Evolutionary conservation across 257 asterid genomes (phyloP).

Genomic region (Ehretia macrophylla): DNA sequence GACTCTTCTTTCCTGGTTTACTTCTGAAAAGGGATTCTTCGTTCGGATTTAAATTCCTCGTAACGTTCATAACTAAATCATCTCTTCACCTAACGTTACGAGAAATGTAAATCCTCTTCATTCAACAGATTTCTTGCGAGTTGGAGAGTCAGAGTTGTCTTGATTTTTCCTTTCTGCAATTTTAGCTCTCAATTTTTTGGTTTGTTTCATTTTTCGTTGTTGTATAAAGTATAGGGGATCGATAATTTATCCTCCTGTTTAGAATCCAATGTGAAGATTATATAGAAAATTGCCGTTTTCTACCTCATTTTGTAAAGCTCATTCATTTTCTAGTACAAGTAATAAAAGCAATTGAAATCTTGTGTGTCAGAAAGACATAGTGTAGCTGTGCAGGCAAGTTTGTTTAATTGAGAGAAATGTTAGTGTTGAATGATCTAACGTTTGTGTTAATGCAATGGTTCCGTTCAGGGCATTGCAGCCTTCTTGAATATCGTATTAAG

Average conservation of each 20-base stretch:
- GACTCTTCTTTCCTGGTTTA: constrained; percentile 56
- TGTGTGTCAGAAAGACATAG: neutral
- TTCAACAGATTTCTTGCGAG: neutral
- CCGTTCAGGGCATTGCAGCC: too few relatives aligned
- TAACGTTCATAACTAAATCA: too few relatives aligned
- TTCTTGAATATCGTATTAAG: too few relatives aligned
- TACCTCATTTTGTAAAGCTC: neutral
- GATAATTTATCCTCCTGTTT: neutral
- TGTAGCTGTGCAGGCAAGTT: neutral
- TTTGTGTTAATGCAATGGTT: constrained; percentile 17
- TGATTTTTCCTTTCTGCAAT: neutral
- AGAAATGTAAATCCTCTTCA: neutral
- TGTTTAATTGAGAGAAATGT: neutral
- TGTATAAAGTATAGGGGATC: neutral
- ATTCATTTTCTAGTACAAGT: neutral
- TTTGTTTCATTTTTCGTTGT: too few relatives aligned
- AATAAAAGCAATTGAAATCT: neutral
- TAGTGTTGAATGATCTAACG: neutral
- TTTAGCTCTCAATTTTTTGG: neutral
- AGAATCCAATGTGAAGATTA: neutral
- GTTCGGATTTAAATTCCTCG: too few relatives aligned
- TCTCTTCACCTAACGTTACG: too few relatives aligned
- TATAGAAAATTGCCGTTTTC: neutral
- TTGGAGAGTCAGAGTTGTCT: neutral
- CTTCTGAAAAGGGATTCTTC: constrained; percentile 24